Conservation (phyloP, 2,329 filamentous ascomycete species). For the Colletotrichum truncatum region DNA sequence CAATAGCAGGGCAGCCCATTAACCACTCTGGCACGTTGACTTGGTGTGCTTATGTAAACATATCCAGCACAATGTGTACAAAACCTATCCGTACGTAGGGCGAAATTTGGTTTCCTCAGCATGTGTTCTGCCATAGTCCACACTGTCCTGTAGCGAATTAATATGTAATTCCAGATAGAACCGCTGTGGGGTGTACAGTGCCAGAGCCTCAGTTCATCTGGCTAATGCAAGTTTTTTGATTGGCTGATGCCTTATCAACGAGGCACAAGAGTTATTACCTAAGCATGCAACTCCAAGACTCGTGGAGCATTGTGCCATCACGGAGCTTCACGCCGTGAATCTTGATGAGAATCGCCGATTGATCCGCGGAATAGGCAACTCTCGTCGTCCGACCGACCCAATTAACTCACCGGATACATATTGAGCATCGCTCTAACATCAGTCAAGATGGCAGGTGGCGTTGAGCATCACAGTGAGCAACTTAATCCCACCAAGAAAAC, state of each 20-base stretch:
- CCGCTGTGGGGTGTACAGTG: neutral
- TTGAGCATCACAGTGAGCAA: conserved; percentile 32
- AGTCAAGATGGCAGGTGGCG: conserved; percentile 31
- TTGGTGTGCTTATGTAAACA: conserved; percentile 12
- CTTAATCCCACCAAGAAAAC: neutral
- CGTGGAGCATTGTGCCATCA: conserved; percentile 7
- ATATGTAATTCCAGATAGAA: too few species aligned
- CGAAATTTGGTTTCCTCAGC: neutral
- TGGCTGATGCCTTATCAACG: conserved; percentile 8
- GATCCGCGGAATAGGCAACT: neutral
- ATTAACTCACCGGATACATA: neutral
- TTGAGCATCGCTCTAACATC: neutral
- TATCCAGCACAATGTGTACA: rapidly evolving
- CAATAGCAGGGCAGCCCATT: conserved; percentile 31
- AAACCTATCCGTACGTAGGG: neutral
- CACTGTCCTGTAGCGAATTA: too few species aligned
- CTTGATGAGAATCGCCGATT: neutral
- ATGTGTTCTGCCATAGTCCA: neutral
- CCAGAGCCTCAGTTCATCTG: neutral
- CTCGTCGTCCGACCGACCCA: conserved; percentile 4
- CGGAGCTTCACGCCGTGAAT: neutral
- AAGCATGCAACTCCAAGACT: conserved; percentile 12
- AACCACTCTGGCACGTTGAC: conserved; percentile 32
- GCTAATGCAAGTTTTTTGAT: neutral
- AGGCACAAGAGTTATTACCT: conserved; percentile 11